phyloP scores from a whole-genome alignment of 2,329 filamentous ascomycete genomes.

The Ophiosphaerella herpotricha region DNA sequence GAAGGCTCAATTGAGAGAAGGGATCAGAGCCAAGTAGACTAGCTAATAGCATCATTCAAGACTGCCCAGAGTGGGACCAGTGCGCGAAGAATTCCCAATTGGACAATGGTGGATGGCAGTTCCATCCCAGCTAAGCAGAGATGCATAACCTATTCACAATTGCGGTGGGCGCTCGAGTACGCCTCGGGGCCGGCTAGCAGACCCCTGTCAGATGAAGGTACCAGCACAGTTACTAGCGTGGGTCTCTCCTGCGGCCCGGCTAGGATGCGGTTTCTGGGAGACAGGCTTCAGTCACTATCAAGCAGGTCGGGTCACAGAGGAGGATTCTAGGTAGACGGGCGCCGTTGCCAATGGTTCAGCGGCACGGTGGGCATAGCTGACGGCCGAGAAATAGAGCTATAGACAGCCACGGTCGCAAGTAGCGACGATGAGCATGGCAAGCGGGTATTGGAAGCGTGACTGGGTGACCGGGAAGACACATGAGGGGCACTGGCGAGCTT shows the following conservation, averaged over 20 bases:
- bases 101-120: constrained; percentile 27
- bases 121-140: constrained; percentile 31
- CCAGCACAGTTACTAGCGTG: constrained; percentile 34
- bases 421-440: constrained; percentile 18
- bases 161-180: constrained; percentile 40
- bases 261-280: constrained; percentile 28
- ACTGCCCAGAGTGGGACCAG: constrained; percentile 27
- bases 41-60: constrained; percentile 16
- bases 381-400: too few relatives aligned
- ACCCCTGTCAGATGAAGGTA: constrained; percentile 33
- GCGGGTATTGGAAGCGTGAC: constrained; percentile 32
- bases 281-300: constrained; percentile 23
- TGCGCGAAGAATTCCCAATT: constrained; percentile 30
- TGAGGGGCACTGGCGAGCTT: constrained; percentile 23
- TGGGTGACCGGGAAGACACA: constrained; percentile 12
- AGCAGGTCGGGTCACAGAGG: neutral
- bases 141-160: constrained; percentile 44
- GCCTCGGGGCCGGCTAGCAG: constrained; percentile 36
- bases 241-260: constrained; percentile 29
- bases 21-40: constrained; percentile 4
- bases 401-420: neutral
- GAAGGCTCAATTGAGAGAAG: constrained; percentile 10
- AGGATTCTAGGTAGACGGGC: constrained; percentile 5
- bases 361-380: too few relatives aligned
- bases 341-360: neutral